Evolutionary conservation across 2,329 filamentous ascomycete genomes (phyloP), one percentile per base, ranked within the genome.

Genomic region (Coleophoma crateriformis): DNA sequence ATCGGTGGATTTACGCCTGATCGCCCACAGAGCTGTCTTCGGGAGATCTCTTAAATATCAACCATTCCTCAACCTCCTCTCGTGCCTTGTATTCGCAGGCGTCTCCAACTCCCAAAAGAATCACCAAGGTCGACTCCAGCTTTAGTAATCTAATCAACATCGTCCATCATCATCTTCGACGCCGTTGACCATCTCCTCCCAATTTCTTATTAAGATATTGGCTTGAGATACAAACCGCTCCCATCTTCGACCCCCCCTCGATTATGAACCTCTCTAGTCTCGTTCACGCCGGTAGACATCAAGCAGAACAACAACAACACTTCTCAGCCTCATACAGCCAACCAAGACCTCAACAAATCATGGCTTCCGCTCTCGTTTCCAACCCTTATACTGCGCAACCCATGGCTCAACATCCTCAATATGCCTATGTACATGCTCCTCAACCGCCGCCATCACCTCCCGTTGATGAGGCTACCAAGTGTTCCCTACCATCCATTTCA

Each of bases 401-500:
- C 52, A 69, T 70, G 62, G 61, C 70, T 57, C 74, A 76, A 48
- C 60, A 65, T 32, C 63, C 64, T 39, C 54, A 58, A 51, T 78
- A 78, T 64, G 69, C 70, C 61, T 78, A 78, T 62, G 62, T 70
- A 33, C 66, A 65, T 34, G 67, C 69, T 48, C 80, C 81, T 45
- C 80, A 83, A 62, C 79, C 83, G 46, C 86, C 85, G 48, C 86
- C 86, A 33, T 90, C 86, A 58, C 86, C 86, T 53, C 85, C 86
- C 40, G 83, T 87, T 66, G 87, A 90, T 61, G 86, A 90, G 63
- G 70, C 71, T 42, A 74, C 82, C 58, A 91, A 86, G 71, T 94
- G 87, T 64, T 95, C 90, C 46, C 75, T 97, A 50, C 92, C 92
- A 17, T 96, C 92, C 37, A 96, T 97, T 67, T 96, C 90, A 35